Base-by-base conservation (phyloP, 176 grass and related monocot species). In the Oryza glumipatula region DNA sequence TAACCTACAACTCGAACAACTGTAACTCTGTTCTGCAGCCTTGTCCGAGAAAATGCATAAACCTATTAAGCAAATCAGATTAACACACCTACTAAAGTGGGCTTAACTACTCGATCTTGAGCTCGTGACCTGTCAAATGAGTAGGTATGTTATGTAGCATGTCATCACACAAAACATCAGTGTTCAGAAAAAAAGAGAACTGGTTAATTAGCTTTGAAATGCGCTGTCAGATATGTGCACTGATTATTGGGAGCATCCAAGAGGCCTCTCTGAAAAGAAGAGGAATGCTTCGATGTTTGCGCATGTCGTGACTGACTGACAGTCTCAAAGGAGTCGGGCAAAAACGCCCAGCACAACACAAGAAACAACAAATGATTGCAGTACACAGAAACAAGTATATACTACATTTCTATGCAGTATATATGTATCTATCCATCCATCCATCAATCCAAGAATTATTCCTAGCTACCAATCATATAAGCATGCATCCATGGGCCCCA, bases 321-420 rank as follows among this genome's bases (percentile, higher is more conserved):
- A 61, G 19, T 12, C 56, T 61, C 56, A 61, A 61, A 61, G 56
- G 7, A 61, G n/a, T 61, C 56, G 22, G 2, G 21, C 6, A 61
- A 61, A 61, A 22, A 61, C 21, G 56, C 56, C 14, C 19, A 61
- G 6, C 21, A 36, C 1, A 26, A 51, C 32, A 19, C 45, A 63
- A 63, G 32, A 63, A 74, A 36, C 33, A 77, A 24, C 23, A 82
- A 60, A 82, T 67, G 47, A 78, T 72, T 86, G 73, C 73, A 84
- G 52, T 2, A 80, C 14, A 12, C 22, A 73, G 13, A 66, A 16
- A 16, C 28, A 44, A 44, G 43, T 49, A 49, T 11, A 65, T 56
- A 74, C 5, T 67, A 12, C 2, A 43, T 32, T 32, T 26, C 12
- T 36, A 80, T 39, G 76, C 54, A 79, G 22, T 7, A 1, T 63